phyloP scores from a whole-genome alignment of 2,329 filamentous ascomycete genomes.

The Penicillium hordei region DNA sequence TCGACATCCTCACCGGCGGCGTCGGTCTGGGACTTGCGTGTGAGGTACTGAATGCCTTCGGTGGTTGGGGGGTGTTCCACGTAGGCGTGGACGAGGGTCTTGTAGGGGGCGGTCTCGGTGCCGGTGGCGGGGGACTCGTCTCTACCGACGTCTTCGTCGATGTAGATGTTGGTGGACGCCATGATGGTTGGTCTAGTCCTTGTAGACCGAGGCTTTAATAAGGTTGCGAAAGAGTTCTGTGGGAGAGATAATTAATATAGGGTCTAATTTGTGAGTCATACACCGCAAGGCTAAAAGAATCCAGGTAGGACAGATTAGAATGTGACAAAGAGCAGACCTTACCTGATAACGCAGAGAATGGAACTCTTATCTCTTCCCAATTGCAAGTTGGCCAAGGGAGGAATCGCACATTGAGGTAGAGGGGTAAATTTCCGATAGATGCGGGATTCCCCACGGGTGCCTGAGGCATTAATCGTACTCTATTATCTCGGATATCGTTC shows the following conservation, averaged over 20 bases:
- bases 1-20: constrained; percentile 63
- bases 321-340: not conserved
- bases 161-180: constrained; percentile 57
- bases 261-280: constrained; percentile 22
- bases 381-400: constrained; percentile 11
- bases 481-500: constrained; percentile 1
- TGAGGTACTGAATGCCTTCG: constrained; percentile 63
- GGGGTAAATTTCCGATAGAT: constrained; percentile 37
- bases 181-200: constrained; percentile 23
- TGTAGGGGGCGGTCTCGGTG: constrained; percentile 73
- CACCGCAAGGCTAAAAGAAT: not conserved
- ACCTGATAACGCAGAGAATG: constrained; percentile 7
- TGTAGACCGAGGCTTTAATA: not conserved
- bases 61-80: constrained; percentile 64
- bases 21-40: constrained; percentile 66
- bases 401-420: constrained; percentile 26
- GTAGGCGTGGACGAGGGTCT: constrained; percentile 75
- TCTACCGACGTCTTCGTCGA: constrained; percentile 76
- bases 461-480: constrained; percentile 26
- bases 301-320: not conserved
- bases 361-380: constrained; percentile 13
- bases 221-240: constrained; percentile 8
- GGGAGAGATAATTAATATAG: constrained; percentile 4
- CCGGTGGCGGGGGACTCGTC: constrained; percentile 68
- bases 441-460: constrained; percentile 25